phyloP scores from a whole-genome alignment of 768 basidiomycete species.

The Megacollybia marginata region DNA sequence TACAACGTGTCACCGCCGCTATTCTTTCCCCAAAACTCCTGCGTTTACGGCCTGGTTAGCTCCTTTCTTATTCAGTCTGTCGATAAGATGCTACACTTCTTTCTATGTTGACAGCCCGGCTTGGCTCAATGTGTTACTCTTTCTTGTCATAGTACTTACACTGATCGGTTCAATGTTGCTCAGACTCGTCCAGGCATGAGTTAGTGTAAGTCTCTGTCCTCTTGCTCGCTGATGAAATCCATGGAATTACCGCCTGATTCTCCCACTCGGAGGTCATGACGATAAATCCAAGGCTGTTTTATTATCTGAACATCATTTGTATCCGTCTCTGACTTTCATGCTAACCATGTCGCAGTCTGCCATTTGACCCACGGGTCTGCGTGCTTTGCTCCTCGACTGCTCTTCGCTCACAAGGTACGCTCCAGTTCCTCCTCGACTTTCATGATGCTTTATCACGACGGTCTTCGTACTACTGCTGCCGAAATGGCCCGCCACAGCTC shows the following conservation, averaged over 20 bases:
- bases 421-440: slow-evolving; percentile 4
- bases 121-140: slow-evolving; percentile 13
- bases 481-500: slow-evolving; percentile 95
- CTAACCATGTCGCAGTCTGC: neutral
- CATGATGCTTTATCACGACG: slow-evolving; percentile 86
- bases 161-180: slow-evolving; percentile 48
- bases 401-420: slow-evolving; percentile 14
- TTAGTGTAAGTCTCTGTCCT: neutral
- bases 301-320: slow-evolving; percentile 42
- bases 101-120: slow-evolving; percentile 29
- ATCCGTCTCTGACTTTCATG: neutral
- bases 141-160: slow-evolving; percentile 92
- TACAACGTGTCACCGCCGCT: too few relatives aligned
- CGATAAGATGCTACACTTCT: slow-evolving; percentile 21
- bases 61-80: neutral
- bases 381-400: neutral
- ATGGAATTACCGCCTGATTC: slow-evolving; percentile 87
- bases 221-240: slow-evolving; percentile 41
- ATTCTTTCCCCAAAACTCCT: too few relatives aligned
- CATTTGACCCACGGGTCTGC: neutral
- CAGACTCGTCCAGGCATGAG: neutral
- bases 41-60: too few relatives aligned
- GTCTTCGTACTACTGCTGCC: slow-evolving; percentile 82
- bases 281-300: slow-evolving; percentile 82
- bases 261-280: slow-evolving; percentile 41